Base-by-base conservation (phyloP, 768 basidiomycete species). In the Lactarius sp. region DNA sequence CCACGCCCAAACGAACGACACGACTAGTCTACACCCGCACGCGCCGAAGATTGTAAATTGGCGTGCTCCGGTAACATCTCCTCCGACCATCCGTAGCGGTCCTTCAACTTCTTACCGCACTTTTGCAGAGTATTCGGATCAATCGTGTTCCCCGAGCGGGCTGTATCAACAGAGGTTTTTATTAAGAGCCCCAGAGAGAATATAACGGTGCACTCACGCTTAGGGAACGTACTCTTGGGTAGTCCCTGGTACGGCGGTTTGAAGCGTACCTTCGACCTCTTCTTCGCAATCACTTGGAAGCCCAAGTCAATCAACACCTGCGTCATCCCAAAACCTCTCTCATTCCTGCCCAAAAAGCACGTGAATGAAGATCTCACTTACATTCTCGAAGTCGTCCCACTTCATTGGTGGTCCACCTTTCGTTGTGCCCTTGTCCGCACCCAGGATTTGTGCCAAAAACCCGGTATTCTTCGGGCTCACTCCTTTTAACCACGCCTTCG, bases 341-440 rank as follows among this genome's bases (percentile, higher is more conserved):
- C 54, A 50, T 27, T 42, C 52, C 41, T 44, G 20, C 36, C 22
- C 27, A 1, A 16, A 14, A 27, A 27, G 27, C 27, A 27, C 1
- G 20, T 16, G 20, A 6, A 20, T 10, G 3, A 10, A 36, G 27
- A 57, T 58, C n/a, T 6, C 27, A 37, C 63, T 52, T 31, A 61
- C 76, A 65, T 72, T 72, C 46, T 73, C 66, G 60, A 76, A 71
- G 33, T 73, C 54, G 56, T 76, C 70, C 75, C 75, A 75, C 60
- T 71, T 69, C 72, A 76, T 69, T 22, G 70, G 52, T 49, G 69
- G 61, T 66, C 66, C 59, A 6, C 65, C 65, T 42, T 70, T 65
- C 59, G 64, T 68, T 22, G 69, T 61, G 20, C 68, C 67, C 39
- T 70, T 63, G 52, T 68, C 59, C 42, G 65, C 62, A 22, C 64